Evolutionary conservation across 2,329 filamentous ascomycete species (phyloP).

Genomic region (Colletotrichum sp.): DNA sequence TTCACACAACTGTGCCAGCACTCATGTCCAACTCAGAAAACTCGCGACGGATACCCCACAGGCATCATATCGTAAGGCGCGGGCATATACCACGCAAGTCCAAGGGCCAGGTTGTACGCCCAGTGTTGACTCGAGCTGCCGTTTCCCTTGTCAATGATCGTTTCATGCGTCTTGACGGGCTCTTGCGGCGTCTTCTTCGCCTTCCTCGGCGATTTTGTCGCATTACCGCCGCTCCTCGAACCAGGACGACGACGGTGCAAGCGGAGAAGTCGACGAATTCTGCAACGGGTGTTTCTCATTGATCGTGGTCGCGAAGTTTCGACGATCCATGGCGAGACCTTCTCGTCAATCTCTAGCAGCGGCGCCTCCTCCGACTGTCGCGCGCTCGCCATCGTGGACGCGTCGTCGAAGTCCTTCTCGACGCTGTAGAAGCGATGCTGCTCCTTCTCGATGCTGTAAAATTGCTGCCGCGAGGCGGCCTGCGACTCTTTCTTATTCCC

Average conservation of each 20-base stretch:
- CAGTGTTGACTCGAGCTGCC: background rate
- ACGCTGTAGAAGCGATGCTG: background rate
- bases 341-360: background rate
- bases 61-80: constrained; percentile 1
- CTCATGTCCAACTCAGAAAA: background rate
- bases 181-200: background rate
- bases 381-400: background rate
- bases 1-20: background rate
- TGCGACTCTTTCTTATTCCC: background rate
- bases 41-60: background rate
- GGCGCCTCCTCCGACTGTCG: background rate
- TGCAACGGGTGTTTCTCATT: background rate
- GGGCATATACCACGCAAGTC: background rate
- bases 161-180: background rate
- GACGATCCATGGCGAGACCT: background rate
- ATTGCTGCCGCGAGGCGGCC: background rate
- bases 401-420: background rate
- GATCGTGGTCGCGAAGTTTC: background rate
- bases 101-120: background rate
- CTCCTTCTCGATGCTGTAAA: background rate
- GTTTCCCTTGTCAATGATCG: background rate
- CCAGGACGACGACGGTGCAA: background rate
- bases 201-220: background rate
- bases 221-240: background rate
- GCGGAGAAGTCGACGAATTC: background rate